Evolutionary conservation across 176 grass and related monocot species (phyloP).

Genomic region (Bromus sterilis): DNA sequence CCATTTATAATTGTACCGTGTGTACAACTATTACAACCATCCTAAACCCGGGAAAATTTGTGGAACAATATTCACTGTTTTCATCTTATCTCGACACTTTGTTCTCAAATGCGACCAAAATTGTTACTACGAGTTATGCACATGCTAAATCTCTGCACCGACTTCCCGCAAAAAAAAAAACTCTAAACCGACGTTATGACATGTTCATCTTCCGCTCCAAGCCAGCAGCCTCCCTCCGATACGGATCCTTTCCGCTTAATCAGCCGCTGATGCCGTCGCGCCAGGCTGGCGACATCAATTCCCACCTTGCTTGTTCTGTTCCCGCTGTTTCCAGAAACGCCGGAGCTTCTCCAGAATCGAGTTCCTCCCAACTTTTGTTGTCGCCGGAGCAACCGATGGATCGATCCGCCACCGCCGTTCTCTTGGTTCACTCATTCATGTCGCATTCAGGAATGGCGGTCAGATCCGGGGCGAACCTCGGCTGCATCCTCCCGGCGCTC

Average conservation of each 20-base stretch:
- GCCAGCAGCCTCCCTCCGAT: neutral
- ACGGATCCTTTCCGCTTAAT: neutral
- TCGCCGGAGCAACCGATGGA: neutral
- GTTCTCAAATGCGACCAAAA: neutral
- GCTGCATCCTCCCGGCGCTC: neutral
- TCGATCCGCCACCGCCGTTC: neutral
- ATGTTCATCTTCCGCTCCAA: neutral
- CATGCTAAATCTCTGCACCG: neutral
- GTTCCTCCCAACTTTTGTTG: neutral
- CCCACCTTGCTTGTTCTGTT: neutral
- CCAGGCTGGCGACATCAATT: slow-evolving; percentile 3
- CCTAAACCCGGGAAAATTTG: too few relatives aligned
- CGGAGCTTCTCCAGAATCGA: neutral
- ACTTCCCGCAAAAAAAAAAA: neutral
- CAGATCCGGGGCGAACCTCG: slow-evolving; percentile 39
- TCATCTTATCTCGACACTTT: neutral
- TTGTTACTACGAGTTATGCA: neutral
- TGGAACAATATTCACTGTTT: too few relatives aligned
- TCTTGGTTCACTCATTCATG: neutral
- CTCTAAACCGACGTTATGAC: neutral
- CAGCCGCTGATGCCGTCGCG: neutral
- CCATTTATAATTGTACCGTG: too few relatives aligned
- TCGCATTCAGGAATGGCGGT: slow-evolving; percentile 53
- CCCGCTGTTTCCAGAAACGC: neutral
- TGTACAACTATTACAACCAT: too few relatives aligned